Conservation (phyloP, 805 yeast species). For the Hemisphaericaspora nanyangensis region DNA sequence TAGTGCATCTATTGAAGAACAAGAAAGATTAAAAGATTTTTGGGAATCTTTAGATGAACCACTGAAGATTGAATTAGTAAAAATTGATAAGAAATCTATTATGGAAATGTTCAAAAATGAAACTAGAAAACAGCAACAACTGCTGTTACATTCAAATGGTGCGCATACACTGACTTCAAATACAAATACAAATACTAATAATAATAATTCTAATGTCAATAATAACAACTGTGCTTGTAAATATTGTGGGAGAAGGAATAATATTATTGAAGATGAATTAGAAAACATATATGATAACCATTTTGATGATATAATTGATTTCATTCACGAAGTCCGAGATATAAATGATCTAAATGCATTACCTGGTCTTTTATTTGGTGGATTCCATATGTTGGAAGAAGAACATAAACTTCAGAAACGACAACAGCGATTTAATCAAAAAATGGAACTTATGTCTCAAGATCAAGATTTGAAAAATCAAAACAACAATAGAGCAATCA, state of each 20-base stretch:
- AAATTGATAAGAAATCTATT: conserved; percentile 66
- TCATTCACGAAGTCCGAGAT: conserved; percentile 36
- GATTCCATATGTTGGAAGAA: conserved; percentile 32
- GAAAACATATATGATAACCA: conserved; percentile 69
- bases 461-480: conserved; percentile 12
- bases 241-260: conserved; percentile 71
- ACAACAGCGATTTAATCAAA: conserved; percentile 15
- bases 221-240: conserved; percentile 57
- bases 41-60: conserved; percentile 67
- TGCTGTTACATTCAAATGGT: conserved; percentile 7
- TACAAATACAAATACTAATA: conserved; percentile 34
- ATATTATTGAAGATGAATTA: conserved; percentile 71
- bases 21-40: conserved; percentile 46
- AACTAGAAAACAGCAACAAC: conserved; percentile 12
- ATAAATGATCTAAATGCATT: conserved; percentile 33
- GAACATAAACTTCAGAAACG: conserved; percentile 27
- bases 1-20: conserved; percentile 46
- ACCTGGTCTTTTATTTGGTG: conserved; percentile 33
- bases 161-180: conserved; percentile 4
- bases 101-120: conserved; percentile 56
- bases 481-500: conserved; percentile 15
- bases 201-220: neutral
- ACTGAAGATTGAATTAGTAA: conserved; percentile 57
- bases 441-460: conserved; percentile 7
- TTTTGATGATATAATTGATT: conserved; percentile 45